Percentiles rank a stretch among this genome's conserved stretches.
Conservation (phyloP, 352 stramenopile genomes). For the Globisporangium cederbergense region DNA sequence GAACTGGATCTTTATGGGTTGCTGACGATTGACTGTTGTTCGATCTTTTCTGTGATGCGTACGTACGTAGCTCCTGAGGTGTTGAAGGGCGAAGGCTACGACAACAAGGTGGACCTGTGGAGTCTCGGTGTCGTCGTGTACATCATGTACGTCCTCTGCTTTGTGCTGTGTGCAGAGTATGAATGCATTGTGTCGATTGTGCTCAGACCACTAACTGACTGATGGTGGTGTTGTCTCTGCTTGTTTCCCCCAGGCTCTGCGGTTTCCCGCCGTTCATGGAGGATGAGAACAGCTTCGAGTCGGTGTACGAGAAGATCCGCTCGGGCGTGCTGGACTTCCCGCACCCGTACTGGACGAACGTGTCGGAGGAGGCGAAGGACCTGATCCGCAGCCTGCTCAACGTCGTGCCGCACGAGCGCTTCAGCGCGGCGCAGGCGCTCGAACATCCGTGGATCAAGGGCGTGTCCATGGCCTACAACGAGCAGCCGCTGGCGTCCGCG, state of each 20-base stretch:
- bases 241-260: constrained; percentile 43
- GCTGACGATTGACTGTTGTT: not conserved
- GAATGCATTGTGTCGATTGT: not conserved
- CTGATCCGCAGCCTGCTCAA: constrained; percentile 80
- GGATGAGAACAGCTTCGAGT: constrained; percentile 79
- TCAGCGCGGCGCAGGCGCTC: constrained; percentile 62
- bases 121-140: constrained; percentile 85
- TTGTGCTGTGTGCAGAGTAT: constrained; percentile 1
- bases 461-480: constrained; percentile 59
- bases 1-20: constrained; percentile 5
- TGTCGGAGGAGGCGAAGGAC: constrained; percentile 82
- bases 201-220: not conserved
- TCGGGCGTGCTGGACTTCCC: constrained; percentile 77
- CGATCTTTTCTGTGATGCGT: not conserved
- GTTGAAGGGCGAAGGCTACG: constrained; percentile 80
- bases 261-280: constrained; percentile 81
- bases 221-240: not conserved
- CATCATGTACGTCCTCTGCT: constrained; percentile 64
- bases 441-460: constrained; percentile 87
- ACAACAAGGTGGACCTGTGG: constrained; percentile 87
- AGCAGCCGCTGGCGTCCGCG: constrained; percentile 76
- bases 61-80: constrained; percentile 57
- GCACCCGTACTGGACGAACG: constrained; percentile 83
- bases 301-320: constrained; percentile 83
- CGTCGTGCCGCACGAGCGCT: constrained; percentile 66